Evolutionary conservation across 2,329 filamentous ascomycete species (phyloP).

Genomic region (Tolypocladium capitatum): DNA sequence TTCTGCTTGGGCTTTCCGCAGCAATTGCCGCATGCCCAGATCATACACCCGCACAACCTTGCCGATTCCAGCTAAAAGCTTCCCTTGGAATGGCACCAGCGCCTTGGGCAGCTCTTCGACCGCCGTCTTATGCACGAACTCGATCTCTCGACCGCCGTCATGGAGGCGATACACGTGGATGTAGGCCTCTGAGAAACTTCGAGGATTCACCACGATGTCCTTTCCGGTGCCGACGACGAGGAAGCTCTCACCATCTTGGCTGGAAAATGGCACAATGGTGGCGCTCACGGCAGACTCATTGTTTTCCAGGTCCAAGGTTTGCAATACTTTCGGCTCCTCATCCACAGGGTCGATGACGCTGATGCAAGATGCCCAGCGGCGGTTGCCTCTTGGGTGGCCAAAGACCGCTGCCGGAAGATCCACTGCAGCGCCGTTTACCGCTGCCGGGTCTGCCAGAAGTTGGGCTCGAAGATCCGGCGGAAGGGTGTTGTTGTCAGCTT

Average conservation of each 20-base stretch:
- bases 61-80: conserved; percentile 74
- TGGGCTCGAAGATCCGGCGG: conserved; percentile 64
- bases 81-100: conserved; percentile 86
- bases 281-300: conserved; percentile 89
- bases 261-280: conserved; percentile 72
- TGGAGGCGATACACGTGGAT: conserved; percentile 88
- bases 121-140: conserved; percentile 94
- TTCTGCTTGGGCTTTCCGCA: conserved; percentile 79
- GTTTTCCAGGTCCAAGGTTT: conserved; percentile 68
- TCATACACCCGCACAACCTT: conserved; percentile 79
- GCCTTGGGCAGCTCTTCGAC: conserved; percentile 81
- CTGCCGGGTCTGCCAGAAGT: conserved; percentile 57
- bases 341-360: conserved; percentile 75
- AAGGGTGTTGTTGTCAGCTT: conserved; percentile 85
- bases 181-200: conserved; percentile 64
- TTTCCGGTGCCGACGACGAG: conserved; percentile 91
- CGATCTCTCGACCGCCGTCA: conserved; percentile 73
- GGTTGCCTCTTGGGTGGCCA: conserved; percentile 69
- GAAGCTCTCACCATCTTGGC: conserved; percentile 79
- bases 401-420: conserved; percentile 70
- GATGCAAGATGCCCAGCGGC: conserved; percentile 93
- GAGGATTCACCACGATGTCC: conserved; percentile 69
- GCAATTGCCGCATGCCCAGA: conserved; percentile 79
- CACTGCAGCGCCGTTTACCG: conserved; percentile 58
- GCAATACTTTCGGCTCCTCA: conserved; percentile 55